Evolutionary conservation across 2,329 filamentous ascomycete species (phyloP), one percentile per base, ranked within the genome.

Genomic region (Diplodia corticola): DNA sequence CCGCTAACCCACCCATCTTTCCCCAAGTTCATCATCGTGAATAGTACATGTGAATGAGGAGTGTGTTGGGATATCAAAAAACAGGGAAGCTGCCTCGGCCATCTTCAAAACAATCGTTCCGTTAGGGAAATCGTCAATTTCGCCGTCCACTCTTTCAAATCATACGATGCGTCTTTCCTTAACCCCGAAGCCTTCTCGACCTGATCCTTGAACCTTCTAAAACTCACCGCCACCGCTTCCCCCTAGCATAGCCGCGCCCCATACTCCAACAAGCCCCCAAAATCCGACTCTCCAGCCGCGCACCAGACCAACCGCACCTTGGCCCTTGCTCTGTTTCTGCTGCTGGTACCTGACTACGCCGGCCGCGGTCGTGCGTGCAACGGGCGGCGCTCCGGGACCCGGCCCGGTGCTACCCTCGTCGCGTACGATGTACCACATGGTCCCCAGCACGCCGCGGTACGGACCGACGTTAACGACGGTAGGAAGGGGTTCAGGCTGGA

Each of bases 401-500:
- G 40, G 57, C 77, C 71, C 59, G 80, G 53, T 33, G 44, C 67
- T 80, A 7, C 95, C 95, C 77, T 99, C 95, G 72, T 96, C 91
- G 40, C 89, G 85, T 1, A 91, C 85, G 68, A 99, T 95, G 68
- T 87, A 86, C 83, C 92, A 94, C 86, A 97, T 93, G 2, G 94
- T 97, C 3, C 92, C 91, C n/a, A 95, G 77, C 1, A 97, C 84
- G n/a, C 95, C 95, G 37, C 87, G 84, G 76, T 97, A 99, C 4
- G 86, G 86, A 2, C 93, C 93, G 0, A 91, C 84, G 2, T 91
- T 88, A 0, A 98, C 88, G 64, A 97, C 89, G 0, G 92, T 93
- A 65, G 92, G 88, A 78, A 82, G 71, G 17, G 64, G 64, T 35
- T 66, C 64, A 5, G 20, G 51, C 12, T 66, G 46, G 7, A 48